Conservation (phyloP, 805 yeast species). For the Wickerhamiella azyma region DNA sequence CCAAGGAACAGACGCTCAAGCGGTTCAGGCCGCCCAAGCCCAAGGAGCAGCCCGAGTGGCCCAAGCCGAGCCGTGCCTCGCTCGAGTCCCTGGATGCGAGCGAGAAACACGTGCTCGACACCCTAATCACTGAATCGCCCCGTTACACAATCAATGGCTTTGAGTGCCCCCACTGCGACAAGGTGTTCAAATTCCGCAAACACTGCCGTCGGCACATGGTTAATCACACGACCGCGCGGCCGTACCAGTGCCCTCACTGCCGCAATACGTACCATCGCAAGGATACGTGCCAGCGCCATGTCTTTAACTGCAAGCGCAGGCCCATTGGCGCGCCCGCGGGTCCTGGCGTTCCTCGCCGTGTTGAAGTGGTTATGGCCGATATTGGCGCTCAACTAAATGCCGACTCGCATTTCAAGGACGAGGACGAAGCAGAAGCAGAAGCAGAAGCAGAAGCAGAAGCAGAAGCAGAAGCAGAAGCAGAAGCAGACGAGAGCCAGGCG, state of each 20-base stretch:
- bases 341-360: slow-evolving; percentile 16
- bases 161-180: neutral
- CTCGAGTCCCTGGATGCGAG: neutral
- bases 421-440: no score
- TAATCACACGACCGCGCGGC: slow-evolving; percentile 12
- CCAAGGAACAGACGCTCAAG: no score
- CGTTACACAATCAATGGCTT: neutral
- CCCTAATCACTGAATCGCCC: neutral
- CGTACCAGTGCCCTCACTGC: slow-evolving; percentile 15
- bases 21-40: no score
- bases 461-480: no score
- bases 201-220: slow-evolving; percentile 14
- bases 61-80: no score
- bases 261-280: slow-evolving; percentile 12
- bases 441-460: no score
- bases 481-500: no score
- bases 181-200: slow-evolving; percentile 5
- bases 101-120: slow-evolving; percentile 1
- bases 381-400: no score
- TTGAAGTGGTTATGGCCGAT: no score
- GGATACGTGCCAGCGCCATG: slow-evolving; percentile 15
- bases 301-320: neutral
- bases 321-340: slow-evolving; percentile 10
- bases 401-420: no score
- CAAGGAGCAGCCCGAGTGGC: no score